Evolutionary conservation across 2,329 filamentous ascomycete genomes (phyloP).

Genomic region (Ceratocystis smalleyi): DNA sequence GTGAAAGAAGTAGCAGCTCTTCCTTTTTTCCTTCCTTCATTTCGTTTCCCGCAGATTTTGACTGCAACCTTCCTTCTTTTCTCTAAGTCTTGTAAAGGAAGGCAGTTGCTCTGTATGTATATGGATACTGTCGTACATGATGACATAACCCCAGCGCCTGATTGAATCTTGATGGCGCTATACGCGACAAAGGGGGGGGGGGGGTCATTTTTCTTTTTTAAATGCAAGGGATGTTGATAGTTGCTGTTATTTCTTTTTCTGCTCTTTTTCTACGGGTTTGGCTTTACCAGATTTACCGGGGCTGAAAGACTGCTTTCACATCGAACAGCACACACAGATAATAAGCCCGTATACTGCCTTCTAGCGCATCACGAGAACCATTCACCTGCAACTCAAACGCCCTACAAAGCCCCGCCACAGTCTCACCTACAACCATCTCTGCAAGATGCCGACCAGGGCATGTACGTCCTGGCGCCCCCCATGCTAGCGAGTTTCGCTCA

Average conservation of each 20-base stretch:
- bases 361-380: constrained; percentile 21
- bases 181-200: too few species aligned
- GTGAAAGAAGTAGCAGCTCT: neutral
- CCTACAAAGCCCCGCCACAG: constrained; percentile 28
- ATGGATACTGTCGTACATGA: neutral
- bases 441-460: constrained; percentile 38
- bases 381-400: constrained; percentile 29
- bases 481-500: constrained; percentile 34
- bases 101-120: neutral
- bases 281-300: neutral
- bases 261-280: neutral
- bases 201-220: too few species aligned
- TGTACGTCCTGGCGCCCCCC: constrained; percentile 35
- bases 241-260: neutral
- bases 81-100: too few species aligned
- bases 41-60: too few species aligned
- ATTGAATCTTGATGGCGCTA: neutral
- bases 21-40: too few species aligned
- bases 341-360: constrained; percentile 6
- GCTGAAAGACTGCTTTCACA: constrained; percentile 3
- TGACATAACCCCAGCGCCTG: neutral
- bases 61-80: too few species aligned
- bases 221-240: too few species aligned
- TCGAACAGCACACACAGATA: constrained; percentile 15
- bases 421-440: constrained; percentile 34